phyloP scores from a whole-genome alignment of 441 rosid genomes.

The Isatis lusitanica region DNA sequence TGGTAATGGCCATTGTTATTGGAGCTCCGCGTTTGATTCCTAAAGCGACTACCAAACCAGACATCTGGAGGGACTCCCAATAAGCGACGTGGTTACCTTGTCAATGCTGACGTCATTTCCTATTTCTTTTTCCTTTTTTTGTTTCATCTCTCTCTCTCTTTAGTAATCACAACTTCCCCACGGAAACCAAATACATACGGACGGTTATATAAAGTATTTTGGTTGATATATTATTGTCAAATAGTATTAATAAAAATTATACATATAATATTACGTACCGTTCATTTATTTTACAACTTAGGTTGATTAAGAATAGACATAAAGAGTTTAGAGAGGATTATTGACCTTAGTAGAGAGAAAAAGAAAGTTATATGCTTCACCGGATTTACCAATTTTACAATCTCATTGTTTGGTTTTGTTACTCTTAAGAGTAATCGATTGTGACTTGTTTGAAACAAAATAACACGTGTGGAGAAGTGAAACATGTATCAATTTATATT shows the following conservation, averaged over 20 bases:
- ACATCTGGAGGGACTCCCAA: constrained; percentile 58
- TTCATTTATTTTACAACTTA: neutral
- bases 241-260: too few relatives aligned
- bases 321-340: neutral
- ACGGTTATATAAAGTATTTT: too few relatives aligned
- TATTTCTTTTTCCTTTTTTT: neutral
- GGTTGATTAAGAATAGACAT: neutral
- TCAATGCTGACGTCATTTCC: constrained; percentile 41
- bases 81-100: constrained; percentile 42
- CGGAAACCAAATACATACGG: neutral
- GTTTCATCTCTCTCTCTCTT: neutral
- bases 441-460: neutral
- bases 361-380: neutral
- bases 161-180: neutral
- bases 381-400: neutral
- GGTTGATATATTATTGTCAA: too few relatives aligned
- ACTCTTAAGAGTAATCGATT: neutral
- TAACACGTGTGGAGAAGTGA: neutral
- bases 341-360: neutral
- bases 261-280: too few relatives aligned
- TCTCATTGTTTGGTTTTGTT: neutral
- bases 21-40: constrained; percentile 64
- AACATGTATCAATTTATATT: constrained; percentile 21
- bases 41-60: constrained; percentile 64
- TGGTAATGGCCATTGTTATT: constrained; percentile 42